Evolutionary conservation across 495 filamentous ascomycete species (phyloP).

Genomic region (Podospora comata): DNA sequence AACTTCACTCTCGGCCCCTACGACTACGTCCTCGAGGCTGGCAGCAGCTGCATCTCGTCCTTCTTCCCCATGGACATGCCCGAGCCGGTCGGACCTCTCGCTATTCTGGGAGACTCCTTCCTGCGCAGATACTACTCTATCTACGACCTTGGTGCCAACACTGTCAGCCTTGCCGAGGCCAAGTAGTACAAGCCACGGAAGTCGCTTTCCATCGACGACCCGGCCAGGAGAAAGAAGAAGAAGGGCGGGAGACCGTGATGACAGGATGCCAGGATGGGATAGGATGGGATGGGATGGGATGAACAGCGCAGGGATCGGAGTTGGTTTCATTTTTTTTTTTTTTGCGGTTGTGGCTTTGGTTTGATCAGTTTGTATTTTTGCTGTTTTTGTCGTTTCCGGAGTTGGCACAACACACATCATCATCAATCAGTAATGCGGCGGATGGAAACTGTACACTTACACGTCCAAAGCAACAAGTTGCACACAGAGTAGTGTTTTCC

Average conservation of each 20-base stretch:
- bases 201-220: background rate
- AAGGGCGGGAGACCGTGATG: background rate
- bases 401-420: background rate
- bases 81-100: slow-evolving; percentile 84
- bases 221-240: background rate
- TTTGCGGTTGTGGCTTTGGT: background rate
- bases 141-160: slow-evolving; percentile 82
- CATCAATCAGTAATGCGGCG: slow-evolving; percentile 3
- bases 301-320: background rate
- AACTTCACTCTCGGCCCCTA: slow-evolving; percentile 85
- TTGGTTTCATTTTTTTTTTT: slow-evolving; percentile 7
- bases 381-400: slow-evolving; percentile 2
- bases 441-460: slow-evolving; percentile 1
- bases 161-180: slow-evolving; percentile 83
- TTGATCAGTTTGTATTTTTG: slow-evolving; percentile 11
- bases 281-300: background rate
- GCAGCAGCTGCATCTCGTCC: slow-evolving; percentile 91
- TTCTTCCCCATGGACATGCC: slow-evolving; percentile 99
- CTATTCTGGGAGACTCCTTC: slow-evolving; percentile 97
- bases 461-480: background rate
- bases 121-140: slow-evolving; percentile 95
- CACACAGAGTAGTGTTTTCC: background rate
- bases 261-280: background rate
- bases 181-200: slow-evolving; percentile 40
- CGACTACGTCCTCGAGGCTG: slow-evolving; percentile 95